A percentile compares a stretch with the other conserved stretches of the same genome.
phyloP scores from a whole-genome alignment of 192 early-diverging fungal species.

The Podila minutissima region DNA sequence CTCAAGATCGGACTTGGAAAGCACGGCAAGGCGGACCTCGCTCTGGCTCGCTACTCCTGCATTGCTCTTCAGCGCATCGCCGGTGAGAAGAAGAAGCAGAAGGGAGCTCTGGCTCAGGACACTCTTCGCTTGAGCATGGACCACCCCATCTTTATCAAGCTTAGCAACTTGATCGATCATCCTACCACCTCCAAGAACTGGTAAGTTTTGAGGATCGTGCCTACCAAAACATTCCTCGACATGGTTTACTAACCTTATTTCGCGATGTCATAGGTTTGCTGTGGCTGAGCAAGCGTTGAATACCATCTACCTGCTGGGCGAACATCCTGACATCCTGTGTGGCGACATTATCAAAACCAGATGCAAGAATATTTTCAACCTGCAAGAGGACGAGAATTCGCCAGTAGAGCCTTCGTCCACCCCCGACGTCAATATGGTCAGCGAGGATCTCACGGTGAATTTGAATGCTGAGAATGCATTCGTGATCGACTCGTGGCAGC shows the following conservation, averaged over 20 bases:
- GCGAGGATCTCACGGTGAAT: slow-evolving; percentile 32
- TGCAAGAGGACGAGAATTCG: slow-evolving; percentile 49
- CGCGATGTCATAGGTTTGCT: slow-evolving; percentile 75
- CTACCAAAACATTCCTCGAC: no score
- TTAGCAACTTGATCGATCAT: slow-evolving; percentile 58
- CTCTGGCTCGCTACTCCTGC: slow-evolving; percentile 90
- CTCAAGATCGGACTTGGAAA: slow-evolving; percentile 86
- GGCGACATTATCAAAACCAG: slow-evolving; percentile 79
- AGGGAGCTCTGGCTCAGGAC: slow-evolving; percentile 54
- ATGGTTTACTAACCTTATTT: no score
- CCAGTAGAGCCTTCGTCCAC: slow-evolving; percentile 36
- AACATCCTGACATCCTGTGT: slow-evolving; percentile 89
- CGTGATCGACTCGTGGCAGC: slow-evolving; percentile 69
- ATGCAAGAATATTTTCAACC: slow-evolving; percentile 71
- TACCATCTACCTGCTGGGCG: slow-evolving; percentile 87
- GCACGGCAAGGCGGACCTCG: slow-evolving; percentile 83
- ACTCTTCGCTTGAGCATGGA: slow-evolving; percentile 59
- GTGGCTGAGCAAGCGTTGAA: slow-evolving; percentile 96
- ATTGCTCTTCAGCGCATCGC: slow-evolving; percentile 90
- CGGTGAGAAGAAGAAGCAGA: slow-evolving; percentile 65
- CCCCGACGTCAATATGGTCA: not conserved
- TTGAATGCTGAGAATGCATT: slow-evolving; percentile 31
- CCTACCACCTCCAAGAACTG: slow-evolving; percentile 61
- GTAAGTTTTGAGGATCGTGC: slow-evolving; percentile 29
- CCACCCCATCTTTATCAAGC: slow-evolving; percentile 64